Evolutionary conservation across 176 grass and related monocot genomes (phyloP).

Genomic region (Rhynchospora tenuis): DNA sequence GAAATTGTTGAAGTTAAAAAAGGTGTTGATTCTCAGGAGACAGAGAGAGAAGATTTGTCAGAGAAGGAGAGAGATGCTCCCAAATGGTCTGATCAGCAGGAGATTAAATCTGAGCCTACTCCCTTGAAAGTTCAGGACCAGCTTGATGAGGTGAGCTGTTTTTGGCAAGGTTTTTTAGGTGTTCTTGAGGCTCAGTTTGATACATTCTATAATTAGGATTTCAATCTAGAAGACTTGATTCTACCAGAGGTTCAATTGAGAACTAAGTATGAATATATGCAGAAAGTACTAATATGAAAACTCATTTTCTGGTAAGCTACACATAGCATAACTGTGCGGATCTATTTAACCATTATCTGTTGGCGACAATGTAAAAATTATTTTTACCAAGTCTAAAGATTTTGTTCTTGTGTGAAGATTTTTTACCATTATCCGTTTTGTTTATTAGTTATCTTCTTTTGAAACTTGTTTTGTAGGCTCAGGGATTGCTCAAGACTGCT

Average conservation of each 20-base stretch:
- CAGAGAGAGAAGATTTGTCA: constrained; percentile 44
- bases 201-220: not conserved
- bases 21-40: constrained; percentile 35
- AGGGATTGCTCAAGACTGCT: constrained; percentile 80
- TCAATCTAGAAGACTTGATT: not conserved
- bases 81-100: constrained; percentile 34
- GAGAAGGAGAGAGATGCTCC: constrained; percentile 35
- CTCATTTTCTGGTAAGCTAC: not conserved
- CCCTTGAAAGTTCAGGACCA: constrained; percentile 73
- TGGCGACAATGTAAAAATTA: not conserved
- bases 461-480: constrained; percentile 52
- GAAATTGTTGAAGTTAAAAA: constrained; percentile 32
- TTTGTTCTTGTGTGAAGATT: constrained; percentile 1
- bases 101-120: constrained; percentile 55
- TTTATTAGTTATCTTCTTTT: constrained; percentile 17
- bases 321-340: not conserved
- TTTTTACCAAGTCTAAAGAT: not conserved
- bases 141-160: constrained; percentile 75
- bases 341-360: constrained; percentile 13
- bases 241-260: not conserved
- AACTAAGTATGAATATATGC: not conserved
- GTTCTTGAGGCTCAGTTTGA: constrained; percentile 2
- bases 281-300: not conserved
- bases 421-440: constrained; percentile 22
- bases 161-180: constrained; percentile 11